These are phyloP conservation scores for Acanthamoeba triangularis DNA, from an alignment of 208 protist genomes.

Conservation along the genomic window DNA sequence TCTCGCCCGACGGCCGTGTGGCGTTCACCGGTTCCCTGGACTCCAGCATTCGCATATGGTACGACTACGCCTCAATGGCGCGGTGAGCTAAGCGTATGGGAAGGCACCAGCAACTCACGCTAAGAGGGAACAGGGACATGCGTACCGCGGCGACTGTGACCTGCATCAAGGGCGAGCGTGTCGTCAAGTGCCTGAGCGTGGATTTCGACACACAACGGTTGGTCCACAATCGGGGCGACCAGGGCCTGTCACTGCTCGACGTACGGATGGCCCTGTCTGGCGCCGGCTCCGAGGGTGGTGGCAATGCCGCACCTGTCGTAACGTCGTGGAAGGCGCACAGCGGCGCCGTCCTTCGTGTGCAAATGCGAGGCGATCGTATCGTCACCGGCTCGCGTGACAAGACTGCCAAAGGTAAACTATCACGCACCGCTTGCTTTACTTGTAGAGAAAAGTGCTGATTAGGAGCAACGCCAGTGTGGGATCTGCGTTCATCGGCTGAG, in stretches of 20 bases:
- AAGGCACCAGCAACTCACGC: too few species aligned
- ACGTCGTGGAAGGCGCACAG: not conserved
- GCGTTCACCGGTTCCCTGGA: slow-evolving; percentile 4
- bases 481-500: not conserved
- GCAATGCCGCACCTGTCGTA: not conserved
- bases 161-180: not conserved
- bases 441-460: not conserved
- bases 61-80: not conserved
- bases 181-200: slow-evolving; percentile 1
- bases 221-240: slow-evolving; percentile 1
- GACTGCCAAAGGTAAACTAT: not conserved
- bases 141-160: not conserved
- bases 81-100: too few species aligned
- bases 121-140: not conserved
- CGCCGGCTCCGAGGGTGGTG: not conserved
- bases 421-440: not conserved
- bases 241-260: slow-evolving; percentile 1
- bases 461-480: not conserved
- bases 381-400: not conserved
- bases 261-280: not conserved
- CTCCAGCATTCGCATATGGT: not conserved
- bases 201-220: not conserved
- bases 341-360: not conserved
- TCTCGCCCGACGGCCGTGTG: slow-evolving; percentile 7
- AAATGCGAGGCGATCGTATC: not conserved